Percentiles rank a stretch among this genome's conserved stretches.
These are phyloP conservation scores for Penicillium turbatum DNA, from an alignment of 495 filamentous ascomycete species.

Conservation along the genomic window DNA sequence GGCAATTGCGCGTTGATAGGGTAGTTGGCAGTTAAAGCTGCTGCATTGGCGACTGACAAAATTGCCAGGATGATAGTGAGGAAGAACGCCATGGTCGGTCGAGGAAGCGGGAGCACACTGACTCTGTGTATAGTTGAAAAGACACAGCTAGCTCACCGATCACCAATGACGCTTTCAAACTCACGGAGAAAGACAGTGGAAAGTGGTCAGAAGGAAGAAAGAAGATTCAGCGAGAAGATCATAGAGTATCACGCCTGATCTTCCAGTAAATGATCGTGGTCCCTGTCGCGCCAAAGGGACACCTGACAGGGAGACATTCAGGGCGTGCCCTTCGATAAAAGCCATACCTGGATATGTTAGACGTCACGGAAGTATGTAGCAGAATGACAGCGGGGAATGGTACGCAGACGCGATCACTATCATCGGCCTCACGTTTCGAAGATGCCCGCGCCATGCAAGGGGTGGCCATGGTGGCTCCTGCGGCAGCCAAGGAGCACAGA, in stretches of 20 bases:
- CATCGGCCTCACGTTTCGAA: slow-evolving; percentile 33
- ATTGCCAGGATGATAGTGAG: slow-evolving; percentile 31
- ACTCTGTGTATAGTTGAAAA: slow-evolving; percentile 10
- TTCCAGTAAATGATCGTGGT: slow-evolving; percentile 17
- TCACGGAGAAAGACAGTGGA: slow-evolving; percentile 10
- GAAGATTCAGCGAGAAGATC: slow-evolving; percentile 15
- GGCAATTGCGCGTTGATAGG: slow-evolving; percentile 76
- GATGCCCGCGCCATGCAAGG: slow-evolving; percentile 35
- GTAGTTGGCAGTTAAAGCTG: slow-evolving; percentile 50
- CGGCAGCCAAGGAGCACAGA: slow-evolving; percentile 25
- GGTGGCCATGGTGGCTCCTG: slow-evolving; percentile 20
- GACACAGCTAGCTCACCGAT: slow-evolving; percentile 17
- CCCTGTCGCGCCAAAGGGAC: slow-evolving; percentile 34
- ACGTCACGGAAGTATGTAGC: slow-evolving; percentile 42
- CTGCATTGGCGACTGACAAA: slow-evolving; percentile 36
- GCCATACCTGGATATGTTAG: slow-evolving; percentile 47
- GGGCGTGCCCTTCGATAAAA: slow-evolving; percentile 32
- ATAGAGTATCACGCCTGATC: slow-evolving; percentile 21
- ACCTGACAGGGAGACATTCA: slow-evolving; percentile 34
- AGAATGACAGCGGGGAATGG: slow-evolving; percentile 31
- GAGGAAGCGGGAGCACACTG: slow-evolving; percentile 13
- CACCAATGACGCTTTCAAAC: slow-evolving; percentile 8
- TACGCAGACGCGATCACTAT: slow-evolving; percentile 14
- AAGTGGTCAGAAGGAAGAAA: slow-evolving; percentile 12
- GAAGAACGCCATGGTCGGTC: slow-evolving; percentile 30